A percentile compares a stretch with the other conserved stretches of the same genome.
phyloP scores from a whole-genome alignment of 129 eudicot species.

The Helichrysum umbraculigerum region DNA sequence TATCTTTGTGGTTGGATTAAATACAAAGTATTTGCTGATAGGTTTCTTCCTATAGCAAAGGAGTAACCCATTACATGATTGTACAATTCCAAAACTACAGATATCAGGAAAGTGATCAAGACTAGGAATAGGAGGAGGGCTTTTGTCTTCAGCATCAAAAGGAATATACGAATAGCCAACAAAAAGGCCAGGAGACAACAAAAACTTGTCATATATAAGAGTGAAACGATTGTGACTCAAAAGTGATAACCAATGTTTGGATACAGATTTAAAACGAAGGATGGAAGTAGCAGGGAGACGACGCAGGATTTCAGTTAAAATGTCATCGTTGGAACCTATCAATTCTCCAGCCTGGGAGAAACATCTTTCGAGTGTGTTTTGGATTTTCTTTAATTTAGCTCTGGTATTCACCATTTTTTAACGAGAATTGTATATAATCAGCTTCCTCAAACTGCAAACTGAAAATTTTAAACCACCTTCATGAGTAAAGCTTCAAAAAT shows the following conservation, averaged over 20 bases:
- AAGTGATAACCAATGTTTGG: neutral
- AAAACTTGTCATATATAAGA: too few species aligned
- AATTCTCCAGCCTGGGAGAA: neutral
- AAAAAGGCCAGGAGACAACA: too few species aligned
- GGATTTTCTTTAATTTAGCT: neutral
- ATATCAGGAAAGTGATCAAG: neutral
- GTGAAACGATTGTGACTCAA: neutral
- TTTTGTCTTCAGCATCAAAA: neutral
- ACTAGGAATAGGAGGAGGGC: constrained; percentile 6
- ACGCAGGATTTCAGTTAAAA: neutral
- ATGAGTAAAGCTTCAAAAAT: too few species aligned
- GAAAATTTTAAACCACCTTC: too few species aligned
- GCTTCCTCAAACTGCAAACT: too few species aligned
- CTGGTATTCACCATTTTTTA: too few species aligned
- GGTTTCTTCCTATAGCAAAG: neutral
- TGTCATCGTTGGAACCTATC: neutral
- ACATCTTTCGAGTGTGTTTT: neutral
- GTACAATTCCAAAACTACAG: neutral
- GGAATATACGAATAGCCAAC: too few species aligned
- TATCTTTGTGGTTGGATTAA: constrained; percentile 17
- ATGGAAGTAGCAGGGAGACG: neutral
- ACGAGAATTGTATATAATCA: too few species aligned
- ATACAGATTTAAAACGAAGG: neutral
- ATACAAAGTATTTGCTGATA: neutral
- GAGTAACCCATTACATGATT: constrained; percentile 11